Evolutionary conservation across 805 yeast genomes (phyloP).

Genomic region (Peterozyma xylosa): DNA sequence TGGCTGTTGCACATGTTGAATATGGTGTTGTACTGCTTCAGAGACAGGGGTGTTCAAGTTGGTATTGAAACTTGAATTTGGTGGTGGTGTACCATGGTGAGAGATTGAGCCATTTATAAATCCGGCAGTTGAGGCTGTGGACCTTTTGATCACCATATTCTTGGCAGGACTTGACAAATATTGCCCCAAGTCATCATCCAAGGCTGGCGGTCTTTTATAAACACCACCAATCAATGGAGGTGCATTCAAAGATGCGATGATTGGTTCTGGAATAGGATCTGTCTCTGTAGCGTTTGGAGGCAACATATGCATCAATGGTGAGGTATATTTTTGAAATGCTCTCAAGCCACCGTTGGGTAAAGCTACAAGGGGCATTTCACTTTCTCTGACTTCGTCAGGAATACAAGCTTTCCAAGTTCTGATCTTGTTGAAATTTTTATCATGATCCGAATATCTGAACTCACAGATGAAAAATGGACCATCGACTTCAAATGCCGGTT

Average conservation of each 20-base stretch:
- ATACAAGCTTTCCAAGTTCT: constrained; percentile 98
- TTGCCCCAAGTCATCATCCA: constrained; percentile 79
- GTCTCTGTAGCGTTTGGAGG: constrained; percentile 65
- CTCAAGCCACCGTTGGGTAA: constrained; percentile 50
- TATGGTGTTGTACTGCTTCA: not conserved
- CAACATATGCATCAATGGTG: constrained; percentile 75
- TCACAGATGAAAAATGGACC: constrained; percentile 92
- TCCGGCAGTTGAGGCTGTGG: constrained; percentile 21
- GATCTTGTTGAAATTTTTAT: constrained; percentile 86
- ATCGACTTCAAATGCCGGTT: constrained; percentile 74
- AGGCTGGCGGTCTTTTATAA: constrained; percentile 65
- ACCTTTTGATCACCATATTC: constrained; percentile 13
- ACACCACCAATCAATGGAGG: constrained; percentile 96
- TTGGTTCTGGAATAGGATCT: constrained; percentile 78
- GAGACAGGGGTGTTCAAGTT: no score
- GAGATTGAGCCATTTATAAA: not conserved
- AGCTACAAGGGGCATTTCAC: constrained; percentile 74
- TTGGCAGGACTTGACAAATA: constrained; percentile 27
- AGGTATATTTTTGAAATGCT: constrained; percentile 65
- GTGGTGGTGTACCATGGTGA: not conserved
- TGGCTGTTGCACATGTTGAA: constrained; percentile 11
- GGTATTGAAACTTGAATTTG: not conserved
- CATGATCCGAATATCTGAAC: constrained; percentile 85
- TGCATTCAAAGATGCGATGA: constrained; percentile 73
- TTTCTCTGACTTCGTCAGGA: constrained; percentile 90